A percentile compares a stretch with the other conserved stretches of the same genome.
phyloP scores from a whole-genome alignment of 495 filamentous ascomycete species.

The Rusavskia elegans region DNA sequence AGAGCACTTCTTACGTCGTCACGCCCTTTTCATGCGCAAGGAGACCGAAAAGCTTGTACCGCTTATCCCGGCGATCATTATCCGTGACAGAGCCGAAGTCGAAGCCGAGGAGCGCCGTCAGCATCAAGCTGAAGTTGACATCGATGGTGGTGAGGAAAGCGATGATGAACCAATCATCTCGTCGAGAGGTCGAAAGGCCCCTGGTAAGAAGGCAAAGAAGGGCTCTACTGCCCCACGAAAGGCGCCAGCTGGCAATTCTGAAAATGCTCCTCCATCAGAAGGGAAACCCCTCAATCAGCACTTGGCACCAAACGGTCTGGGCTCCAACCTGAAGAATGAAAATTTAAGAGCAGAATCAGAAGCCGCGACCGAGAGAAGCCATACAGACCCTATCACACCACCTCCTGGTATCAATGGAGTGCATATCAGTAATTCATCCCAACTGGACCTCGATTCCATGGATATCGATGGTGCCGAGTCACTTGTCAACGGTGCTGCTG shows the following conservation, averaged over 20 bases:
- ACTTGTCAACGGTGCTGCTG: conserved; percentile 40
- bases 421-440: conserved; percentile 32
- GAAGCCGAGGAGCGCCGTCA: conserved; percentile 87
- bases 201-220: conserved; percentile 66
- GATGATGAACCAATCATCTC: conserved; percentile 99
- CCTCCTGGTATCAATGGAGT: conserved; percentile 60
- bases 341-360: conserved; percentile 48
- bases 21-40: conserved; percentile 90
- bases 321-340: conserved; percentile 26
- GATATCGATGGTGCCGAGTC: conserved; percentile 55
- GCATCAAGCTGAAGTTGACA: conserved; percentile 49
- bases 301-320: conserved; percentile 33
- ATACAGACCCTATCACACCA: conserved; percentile 63
- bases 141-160: conserved; percentile 77
- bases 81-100: conserved; percentile 81
- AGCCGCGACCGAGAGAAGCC: conserved; percentile 46
- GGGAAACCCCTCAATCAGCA: conserved; percentile 20
- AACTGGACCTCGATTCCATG: conserved; percentile 63
- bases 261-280: conserved; percentile 52
- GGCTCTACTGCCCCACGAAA: conserved; percentile 52
- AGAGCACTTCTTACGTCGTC: conserved; percentile 73
- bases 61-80: conserved; percentile 81
- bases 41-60: conserved; percentile 92
- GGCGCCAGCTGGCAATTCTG: conserved; percentile 40
- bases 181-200: conserved; percentile 80